These are phyloP conservation scores for Vanilla planifolia DNA, from an alignment of 106 monocot genomes.

Conservation along the genomic window DNA sequence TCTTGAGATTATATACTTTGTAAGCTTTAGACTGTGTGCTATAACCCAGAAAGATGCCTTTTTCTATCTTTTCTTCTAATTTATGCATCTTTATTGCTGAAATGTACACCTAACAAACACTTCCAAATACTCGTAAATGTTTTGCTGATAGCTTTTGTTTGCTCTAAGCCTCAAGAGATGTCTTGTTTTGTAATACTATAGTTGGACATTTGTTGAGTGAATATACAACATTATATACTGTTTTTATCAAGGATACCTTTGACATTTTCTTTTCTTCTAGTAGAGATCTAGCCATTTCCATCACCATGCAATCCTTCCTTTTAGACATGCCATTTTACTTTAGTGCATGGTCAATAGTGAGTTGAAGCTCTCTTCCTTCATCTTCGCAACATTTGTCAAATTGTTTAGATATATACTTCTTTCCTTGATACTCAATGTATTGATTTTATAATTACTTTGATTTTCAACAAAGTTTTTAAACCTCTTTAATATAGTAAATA, in stretches of 20 bases:
- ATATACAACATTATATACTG: neutral
- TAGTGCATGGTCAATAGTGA: neutral
- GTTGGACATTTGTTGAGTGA: neutral
- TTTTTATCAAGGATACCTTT: neutral
- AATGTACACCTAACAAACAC: too few relatives aligned
- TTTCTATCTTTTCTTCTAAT: too few relatives aligned
- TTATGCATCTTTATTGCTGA: too few relatives aligned
- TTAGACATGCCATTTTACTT: neutral
- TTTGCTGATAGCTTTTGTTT: too few relatives aligned
- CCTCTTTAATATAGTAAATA: neutral
- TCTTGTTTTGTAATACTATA: too few relatives aligned
- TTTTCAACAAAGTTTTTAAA: constrained; percentile 3
- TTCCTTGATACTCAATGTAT: neutral
- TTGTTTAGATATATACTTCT: neutral
- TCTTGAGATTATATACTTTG: too few relatives aligned
- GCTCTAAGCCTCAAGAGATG: too few relatives aligned
- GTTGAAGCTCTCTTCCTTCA: neutral
- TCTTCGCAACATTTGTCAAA: neutral
- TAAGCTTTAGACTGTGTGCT: too few relatives aligned
- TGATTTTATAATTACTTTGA: neutral
- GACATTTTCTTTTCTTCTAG: neutral
- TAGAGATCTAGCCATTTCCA: neutral
- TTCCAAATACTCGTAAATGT: too few relatives aligned
- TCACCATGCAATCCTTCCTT: constrained; percentile 1
- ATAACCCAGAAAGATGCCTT: too few relatives aligned